Evolutionary conservation across 371 early-diverging fungal genomes (phyloP), one percentile per base, ranked within the genome.

Genomic region (Mortierella sp.): DNA sequence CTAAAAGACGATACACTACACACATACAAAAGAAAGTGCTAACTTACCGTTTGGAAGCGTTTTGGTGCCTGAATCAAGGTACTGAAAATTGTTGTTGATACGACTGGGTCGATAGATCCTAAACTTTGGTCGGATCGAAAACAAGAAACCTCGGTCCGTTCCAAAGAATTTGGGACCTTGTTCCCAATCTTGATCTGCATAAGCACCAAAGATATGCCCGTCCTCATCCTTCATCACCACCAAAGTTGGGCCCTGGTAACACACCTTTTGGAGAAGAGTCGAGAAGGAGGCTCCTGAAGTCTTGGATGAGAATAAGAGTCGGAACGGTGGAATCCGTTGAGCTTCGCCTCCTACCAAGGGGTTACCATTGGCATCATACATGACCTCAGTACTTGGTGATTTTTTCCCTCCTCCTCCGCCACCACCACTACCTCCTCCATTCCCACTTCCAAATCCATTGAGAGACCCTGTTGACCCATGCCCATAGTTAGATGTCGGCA

Each of bases 21-120:
- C 1, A 51, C 15, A 12, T 28, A 11, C 16, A 46, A 56, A 37
- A 19, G 68, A 12, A 53, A 21, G 4, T 43, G 12, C 25, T 4
- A 19, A 9, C 56, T 68, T 84, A 80, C 96, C 96, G 81, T 96
- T 97, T 0, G 95, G 92, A 29, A 95, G 81, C n/a, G 93, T 94
- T 79, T 91, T 86, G 28, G 90, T 93, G 5, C 92, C 93, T 73
- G 87, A 90, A 66, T 94, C 94, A 48, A 95, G 82, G 75, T 96
- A 96, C 65, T 94, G 93, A 70, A 88, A 95, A 79, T 96, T 89
- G 44, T 75, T 60, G 80, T 97, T 97, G 66, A 88, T 82, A 1
- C 89, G 86, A 4, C 85, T 83, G 0, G 87, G 61, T 11, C 70
- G 68, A 65, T 81, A 92, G 16, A 88, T 74, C 7, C 75, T 72